Percentiles rank a stretch among this genome's conserved stretches.
These are phyloP conservation scores for Acanthamoeba lenticulata DNA, from an alignment of 208 protist genomes.

Conservation along the genomic window DNA sequence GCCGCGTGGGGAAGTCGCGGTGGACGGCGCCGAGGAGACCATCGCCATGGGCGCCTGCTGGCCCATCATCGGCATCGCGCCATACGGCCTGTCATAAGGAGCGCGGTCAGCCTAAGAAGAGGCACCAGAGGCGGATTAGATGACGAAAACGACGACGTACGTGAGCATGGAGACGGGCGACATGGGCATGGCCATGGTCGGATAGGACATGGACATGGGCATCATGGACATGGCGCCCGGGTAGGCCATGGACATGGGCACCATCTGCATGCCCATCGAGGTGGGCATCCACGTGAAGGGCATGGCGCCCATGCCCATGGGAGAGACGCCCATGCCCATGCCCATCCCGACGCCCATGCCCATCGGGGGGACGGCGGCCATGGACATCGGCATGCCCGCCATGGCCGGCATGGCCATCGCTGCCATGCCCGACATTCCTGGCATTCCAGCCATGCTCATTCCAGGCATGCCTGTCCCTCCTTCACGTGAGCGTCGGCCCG, in stretches of 20 bases:
- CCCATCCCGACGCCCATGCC: neutral
- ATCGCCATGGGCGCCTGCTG: neutral
- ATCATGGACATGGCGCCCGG: conserved; percentile 28
- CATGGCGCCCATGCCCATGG: neutral
- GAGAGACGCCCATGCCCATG: neutral
- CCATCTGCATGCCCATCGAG: conserved; percentile 41
- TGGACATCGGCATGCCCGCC: neutral
- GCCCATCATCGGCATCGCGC: neutral
- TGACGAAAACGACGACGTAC: neutral
- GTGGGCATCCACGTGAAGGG: conserved; percentile 29
- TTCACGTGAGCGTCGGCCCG: no score
- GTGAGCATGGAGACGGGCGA: neutral
- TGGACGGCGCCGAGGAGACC: no score
- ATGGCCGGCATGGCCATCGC: neutral
- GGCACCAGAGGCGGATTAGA: neutral
- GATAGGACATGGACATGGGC: conserved; percentile 35
- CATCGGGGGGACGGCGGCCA: neutral
- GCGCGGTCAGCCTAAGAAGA: neutral
- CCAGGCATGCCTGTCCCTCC: neutral
- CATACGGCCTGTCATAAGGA: neutral
- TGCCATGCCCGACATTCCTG: neutral
- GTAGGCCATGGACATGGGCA: conserved; percentile 36
- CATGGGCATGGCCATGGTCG: neutral
- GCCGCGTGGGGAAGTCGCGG: no score
- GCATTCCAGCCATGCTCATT: neutral